phyloP scores from a whole-genome alignment of 2,329 filamentous ascomycete genomes.

The Fusarium sulawesiense region DNA sequence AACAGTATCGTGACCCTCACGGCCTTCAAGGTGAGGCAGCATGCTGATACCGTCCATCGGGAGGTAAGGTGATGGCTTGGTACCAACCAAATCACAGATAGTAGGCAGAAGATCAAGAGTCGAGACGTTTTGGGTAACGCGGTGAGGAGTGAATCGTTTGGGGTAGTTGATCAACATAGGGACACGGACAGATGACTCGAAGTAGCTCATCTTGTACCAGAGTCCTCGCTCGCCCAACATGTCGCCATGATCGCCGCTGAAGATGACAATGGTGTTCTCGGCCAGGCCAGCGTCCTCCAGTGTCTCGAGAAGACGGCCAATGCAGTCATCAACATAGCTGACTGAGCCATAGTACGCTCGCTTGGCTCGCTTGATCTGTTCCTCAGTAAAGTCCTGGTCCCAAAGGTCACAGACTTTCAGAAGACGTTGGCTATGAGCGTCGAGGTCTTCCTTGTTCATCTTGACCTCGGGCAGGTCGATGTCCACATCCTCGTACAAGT shows the following conservation, averaged over 20 bases:
- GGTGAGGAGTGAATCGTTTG: slow-evolving; percentile 77
- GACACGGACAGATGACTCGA: slow-evolving; percentile 89
- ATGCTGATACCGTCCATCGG: slow-evolving; percentile 88
- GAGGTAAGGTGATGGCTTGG: slow-evolving; percentile 74
- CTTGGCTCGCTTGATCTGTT: slow-evolving; percentile 86
- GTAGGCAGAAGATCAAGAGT: slow-evolving; percentile 92
- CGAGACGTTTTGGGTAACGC: slow-evolving; percentile 85
- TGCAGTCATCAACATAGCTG: slow-evolving; percentile 93
- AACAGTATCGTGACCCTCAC: slow-evolving; percentile 82
- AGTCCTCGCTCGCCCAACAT: slow-evolving; percentile 93
- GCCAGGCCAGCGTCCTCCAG: slow-evolving; percentile 83
- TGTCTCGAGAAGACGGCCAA: slow-evolving; percentile 82
- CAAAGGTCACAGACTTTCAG: slow-evolving; percentile 88
- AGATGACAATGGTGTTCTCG: slow-evolving; percentile 90
- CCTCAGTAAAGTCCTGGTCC: slow-evolving; percentile 84
- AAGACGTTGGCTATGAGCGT: slow-evolving; percentile 87
- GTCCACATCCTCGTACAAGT: slow-evolving; percentile 88
- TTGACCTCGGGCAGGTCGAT: slow-evolving; percentile 83
- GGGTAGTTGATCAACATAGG: slow-evolving; percentile 88
- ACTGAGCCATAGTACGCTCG: slow-evolving; percentile 93
- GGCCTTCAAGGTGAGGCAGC: slow-evolving; percentile 77
- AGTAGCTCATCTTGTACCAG: slow-evolving; percentile 99
- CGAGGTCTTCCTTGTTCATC: slow-evolving; percentile 83
- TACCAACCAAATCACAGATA: slow-evolving; percentile 83
- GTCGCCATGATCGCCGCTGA: slow-evolving; percentile 93